A percentile compares a stretch with the other conserved stretches of the same genome.
Evolutionary conservation across 441 rosid species (phyloP).

Genomic region (Eruca vesicaria): DNA sequence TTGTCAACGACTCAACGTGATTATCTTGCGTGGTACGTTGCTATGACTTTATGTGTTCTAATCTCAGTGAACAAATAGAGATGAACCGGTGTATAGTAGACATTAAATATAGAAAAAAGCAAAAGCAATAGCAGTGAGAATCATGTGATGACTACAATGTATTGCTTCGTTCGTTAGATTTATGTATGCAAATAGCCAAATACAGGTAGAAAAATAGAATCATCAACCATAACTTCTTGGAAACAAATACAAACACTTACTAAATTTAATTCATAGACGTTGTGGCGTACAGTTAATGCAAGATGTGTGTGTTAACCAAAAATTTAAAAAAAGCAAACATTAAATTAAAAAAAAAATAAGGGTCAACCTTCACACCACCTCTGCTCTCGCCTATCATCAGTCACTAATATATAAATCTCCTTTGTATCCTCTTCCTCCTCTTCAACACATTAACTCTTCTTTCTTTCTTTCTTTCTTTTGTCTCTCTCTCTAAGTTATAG

Average conservation of each 20-base stretch:
- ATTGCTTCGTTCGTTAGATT: neutral
- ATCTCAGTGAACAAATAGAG: neutral
- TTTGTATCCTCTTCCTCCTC: constrained; percentile 12
- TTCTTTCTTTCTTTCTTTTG: neutral
- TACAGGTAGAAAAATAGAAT: neutral
- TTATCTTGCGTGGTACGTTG: neutral
- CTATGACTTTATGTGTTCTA: neutral
- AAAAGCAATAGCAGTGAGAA: neutral
- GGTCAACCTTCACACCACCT: constrained; percentile 41
- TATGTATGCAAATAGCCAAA: neutral
- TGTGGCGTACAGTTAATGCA: constrained; percentile 49
- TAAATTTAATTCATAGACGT: neutral
- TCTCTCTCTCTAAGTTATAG: neutral
- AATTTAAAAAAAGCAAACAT: neutral
- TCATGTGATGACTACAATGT: constrained; percentile 2
- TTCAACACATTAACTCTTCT: constrained; percentile 17
- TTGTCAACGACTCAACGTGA: neutral
- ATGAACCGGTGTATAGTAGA: neutral
- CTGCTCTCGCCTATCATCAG: constrained; percentile 30
- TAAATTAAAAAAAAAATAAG: neutral
- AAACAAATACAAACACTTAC: constrained; percentile 15
- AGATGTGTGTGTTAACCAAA: constrained; percentile 53
- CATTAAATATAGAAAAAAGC: neutral
- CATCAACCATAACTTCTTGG: constrained; percentile 30
- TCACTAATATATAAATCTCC: constrained; percentile 43